Conservation (phyloP, 2,329 filamentous ascomycete species). For the Diaporthe sp. region DNA sequence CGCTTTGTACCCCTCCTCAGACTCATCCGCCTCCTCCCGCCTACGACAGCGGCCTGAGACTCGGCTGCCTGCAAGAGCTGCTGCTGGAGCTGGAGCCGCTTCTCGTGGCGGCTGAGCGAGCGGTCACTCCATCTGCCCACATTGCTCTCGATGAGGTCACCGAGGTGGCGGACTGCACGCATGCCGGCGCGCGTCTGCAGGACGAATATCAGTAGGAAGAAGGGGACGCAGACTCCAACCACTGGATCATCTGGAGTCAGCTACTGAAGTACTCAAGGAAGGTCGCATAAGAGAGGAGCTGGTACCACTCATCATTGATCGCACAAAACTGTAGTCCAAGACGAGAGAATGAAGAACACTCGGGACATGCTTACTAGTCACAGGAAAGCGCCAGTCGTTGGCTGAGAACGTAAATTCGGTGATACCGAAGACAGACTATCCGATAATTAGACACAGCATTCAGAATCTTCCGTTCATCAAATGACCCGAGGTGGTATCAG, state of each 20-base stretch:
- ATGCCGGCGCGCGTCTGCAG: constrained; percentile 55
- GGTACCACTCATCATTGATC: background rate
- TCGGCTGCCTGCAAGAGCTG: constrained; percentile 28
- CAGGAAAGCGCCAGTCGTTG: constrained; percentile 56
- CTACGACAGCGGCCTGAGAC: background rate
- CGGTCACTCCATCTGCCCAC: constrained; percentile 21
- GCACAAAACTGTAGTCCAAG: background rate
- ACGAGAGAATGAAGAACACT: background rate
- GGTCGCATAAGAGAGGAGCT: background rate
- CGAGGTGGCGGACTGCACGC: constrained; percentile 32
- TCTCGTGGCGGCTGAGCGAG: constrained; percentile 27
- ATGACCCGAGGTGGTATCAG: background rate
- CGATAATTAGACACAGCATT: background rate
- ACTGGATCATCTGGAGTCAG: constrained; percentile 52
- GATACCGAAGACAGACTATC: constrained; percentile 64
- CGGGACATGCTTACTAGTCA: constrained; percentile 48
- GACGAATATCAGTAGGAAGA: constrained; percentile 58
- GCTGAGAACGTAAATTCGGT: constrained; percentile 55
- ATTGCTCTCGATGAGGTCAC: constrained; percentile 31
- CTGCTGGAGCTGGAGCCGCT: constrained; percentile 35
- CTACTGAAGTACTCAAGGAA: background rate
- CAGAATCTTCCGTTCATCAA: background rate
- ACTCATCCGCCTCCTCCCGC: constrained; percentile 20
- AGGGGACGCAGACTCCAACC: constrained; percentile 68
- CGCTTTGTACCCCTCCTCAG: constrained; percentile 11